Base-by-base conservation (phyloP, 78 protist genomes). In the Creolimax fragrantissima region DNA sequence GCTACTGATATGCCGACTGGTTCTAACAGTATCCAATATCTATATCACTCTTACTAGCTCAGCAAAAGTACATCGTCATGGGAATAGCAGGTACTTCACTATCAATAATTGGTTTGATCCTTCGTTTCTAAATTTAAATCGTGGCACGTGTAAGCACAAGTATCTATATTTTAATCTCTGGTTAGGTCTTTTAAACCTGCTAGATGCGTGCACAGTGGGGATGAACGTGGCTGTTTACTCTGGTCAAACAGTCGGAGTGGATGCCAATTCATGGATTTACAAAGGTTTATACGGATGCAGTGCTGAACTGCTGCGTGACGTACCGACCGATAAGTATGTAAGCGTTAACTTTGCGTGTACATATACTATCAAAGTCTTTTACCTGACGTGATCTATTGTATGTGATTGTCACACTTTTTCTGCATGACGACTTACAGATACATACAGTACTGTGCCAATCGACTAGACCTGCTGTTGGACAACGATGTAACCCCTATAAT, bases 181-280 rank as follows among this genome's bases (percentile, higher is more conserved):
- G n/a, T n/a, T n/a, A n/a, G n/a, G n/a, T n/a, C n/a, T n/a, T n/a
- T n/a, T n/a, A n/a, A n/a, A n/a, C n/a, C n/a, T n/a, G n/a, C 74
- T 58, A 24, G 74, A 58, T 17, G 74, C 74, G 0, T 58, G 74
- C 74, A 58, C 11, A 58, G 74, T 58, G 24, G 39, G 39, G 74
- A 24, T 58, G 1, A 83, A 83, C 86, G 35, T 83, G 1, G 7
- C 86, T 11, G 7, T 35, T 83, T 86, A 35, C 37, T 43, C 6
- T 4, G 90, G 90, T 32, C n/a, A 86, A 41, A 86, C 24, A 6
- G 44, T 86, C 45, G 90, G 90, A 5, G 90, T 86, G 32, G 90
- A 86, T 2, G 41, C 41, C 6, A 42, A 4, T 5, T 36, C 24
- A 35, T 86, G 90, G 90, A 5, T 86, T 2, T 42, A 86, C 44